Evolutionary conservation across 2,329 filamentous ascomycete species (phyloP), one percentile per base, ranked within the genome.

Genomic region (Trichothecium sympodiale): DNA sequence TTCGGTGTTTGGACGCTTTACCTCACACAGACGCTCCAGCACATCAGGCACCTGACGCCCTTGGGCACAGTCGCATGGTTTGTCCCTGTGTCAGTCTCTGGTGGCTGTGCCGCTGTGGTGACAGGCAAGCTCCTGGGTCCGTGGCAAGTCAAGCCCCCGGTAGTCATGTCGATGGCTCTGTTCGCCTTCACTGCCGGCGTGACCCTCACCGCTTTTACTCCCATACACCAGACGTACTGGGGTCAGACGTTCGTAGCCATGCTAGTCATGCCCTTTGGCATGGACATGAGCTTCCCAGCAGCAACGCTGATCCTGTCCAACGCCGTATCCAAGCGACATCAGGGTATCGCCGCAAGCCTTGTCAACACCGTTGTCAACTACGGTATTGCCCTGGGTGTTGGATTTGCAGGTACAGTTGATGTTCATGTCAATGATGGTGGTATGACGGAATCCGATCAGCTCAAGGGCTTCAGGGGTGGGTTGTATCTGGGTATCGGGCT

Each of bases 281-380:
- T 80, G 69, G 76, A 83, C 49, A 79, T 80, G 65, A 72, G 64
- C 3, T 79, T 79, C 44, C 77, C 78, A 0, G 70, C 75, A 0
- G 74, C 71, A 0, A 78, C 67, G 0, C 49, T 81, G 10, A 65
- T 81, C 20, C 57, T 83, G 8, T 72, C 67, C 20, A 69, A 80
- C 43, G 57, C 58, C 2, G 60, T 69, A 0, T 49, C 57, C 10
- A 59, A 56, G 37, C 53, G 62, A 29, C 57, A 71, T 37, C 63
- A 69, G 45, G 64, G 65, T 4, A 59, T 67, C 9, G 65, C 56
- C 1, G 63, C 61, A 8, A 72, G 65, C 14, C 50, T 83, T 5
- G 71, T 81, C 23, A 75, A 69, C 38, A 81, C 77, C 0, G 62
- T 79, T 9, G 71, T 83, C 41, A 82, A 84, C 52, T 84, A 83